phyloP scores from a whole-genome alignment of 2,329 filamentous ascomycete species.

The Fusarium zealandicum region DNA sequence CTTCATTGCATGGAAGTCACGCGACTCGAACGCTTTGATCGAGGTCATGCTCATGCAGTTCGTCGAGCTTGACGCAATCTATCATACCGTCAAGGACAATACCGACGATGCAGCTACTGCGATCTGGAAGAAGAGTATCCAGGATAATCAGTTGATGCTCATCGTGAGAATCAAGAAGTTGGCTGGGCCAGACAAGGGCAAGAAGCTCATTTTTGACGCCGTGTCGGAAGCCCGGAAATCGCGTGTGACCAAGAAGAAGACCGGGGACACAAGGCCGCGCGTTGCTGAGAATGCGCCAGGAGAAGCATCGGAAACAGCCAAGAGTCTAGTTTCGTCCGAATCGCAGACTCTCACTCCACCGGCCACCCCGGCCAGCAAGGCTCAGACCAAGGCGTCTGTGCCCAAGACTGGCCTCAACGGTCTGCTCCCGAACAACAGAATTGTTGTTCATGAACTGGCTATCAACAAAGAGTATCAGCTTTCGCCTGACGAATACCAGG shows the following conservation, averaged over 20 bases:
- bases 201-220: constrained; percentile 76
- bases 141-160: constrained; percentile 80
- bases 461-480: constrained; percentile 82
- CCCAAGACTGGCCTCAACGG: constrained; percentile 55
- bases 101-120: constrained; percentile 75
- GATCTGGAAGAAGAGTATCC: constrained; percentile 81
- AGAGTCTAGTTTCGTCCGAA: constrained; percentile 50
- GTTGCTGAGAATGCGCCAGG: constrained; percentile 59
- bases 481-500: constrained; percentile 65
- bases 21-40: constrained; percentile 78
- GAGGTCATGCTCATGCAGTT: constrained; percentile 89
- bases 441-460: constrained; percentile 79
- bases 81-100: constrained; percentile 82
- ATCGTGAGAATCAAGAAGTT: constrained; percentile 82
- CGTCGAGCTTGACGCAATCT: constrained; percentile 83
- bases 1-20: constrained; percentile 84
- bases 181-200: constrained; percentile 74
- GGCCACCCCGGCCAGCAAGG: constrained; percentile 55
- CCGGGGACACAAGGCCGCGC: constrained; percentile 74
- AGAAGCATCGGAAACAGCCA: constrained; percentile 49
- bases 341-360: constrained; percentile 63
- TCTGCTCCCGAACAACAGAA: constrained; percentile 74
- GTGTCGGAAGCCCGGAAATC: constrained; percentile 74
- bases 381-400: constrained; percentile 47
- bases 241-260: constrained; percentile 69